Conservation (phyloP, 192 early-diverging fungal species). For the Coemansia sp. region DNA sequence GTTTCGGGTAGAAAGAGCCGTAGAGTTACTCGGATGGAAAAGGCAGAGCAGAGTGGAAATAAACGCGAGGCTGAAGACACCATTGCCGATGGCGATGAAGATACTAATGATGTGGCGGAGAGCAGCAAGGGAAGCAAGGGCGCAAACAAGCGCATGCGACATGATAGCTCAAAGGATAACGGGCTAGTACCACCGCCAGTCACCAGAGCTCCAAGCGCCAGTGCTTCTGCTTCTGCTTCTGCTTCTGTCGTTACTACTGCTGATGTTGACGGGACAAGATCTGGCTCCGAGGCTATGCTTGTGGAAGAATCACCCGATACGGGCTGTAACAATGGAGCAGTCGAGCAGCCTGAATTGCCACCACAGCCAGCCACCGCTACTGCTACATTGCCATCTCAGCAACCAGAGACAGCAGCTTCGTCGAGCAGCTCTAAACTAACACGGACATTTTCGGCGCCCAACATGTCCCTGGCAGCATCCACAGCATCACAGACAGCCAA, state of each 20-base stretch:
- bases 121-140: no score
- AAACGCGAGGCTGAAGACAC: no score
- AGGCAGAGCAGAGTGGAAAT: slow-evolving; percentile 44
- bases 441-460: not conserved
- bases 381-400: not conserved
- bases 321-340: no score
- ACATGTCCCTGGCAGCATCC: not conserved
- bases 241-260: not conserved
- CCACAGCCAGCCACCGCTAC: not conserved
- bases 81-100: not conserved
- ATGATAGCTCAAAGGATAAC: no score
- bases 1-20: slow-evolving; percentile 69
- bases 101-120: not conserved
- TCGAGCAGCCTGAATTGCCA: not conserved
- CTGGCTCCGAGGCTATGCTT: not conserved
- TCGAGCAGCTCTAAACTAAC: not conserved
- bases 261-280: not conserved
- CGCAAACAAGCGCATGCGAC: no score
- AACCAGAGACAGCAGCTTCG: not conserved
- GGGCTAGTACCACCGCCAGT: no score
- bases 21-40: slow-evolving; percentile 70
- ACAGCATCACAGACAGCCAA: slow-evolving; percentile 28
- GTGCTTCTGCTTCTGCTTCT: not conserved
- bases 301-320: not conserved
- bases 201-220: not conserved